These are phyloP conservation scores for Orobanche coerulescens DNA, from an alignment of 257 asterid genomes.

Conservation along the genomic window DNA sequence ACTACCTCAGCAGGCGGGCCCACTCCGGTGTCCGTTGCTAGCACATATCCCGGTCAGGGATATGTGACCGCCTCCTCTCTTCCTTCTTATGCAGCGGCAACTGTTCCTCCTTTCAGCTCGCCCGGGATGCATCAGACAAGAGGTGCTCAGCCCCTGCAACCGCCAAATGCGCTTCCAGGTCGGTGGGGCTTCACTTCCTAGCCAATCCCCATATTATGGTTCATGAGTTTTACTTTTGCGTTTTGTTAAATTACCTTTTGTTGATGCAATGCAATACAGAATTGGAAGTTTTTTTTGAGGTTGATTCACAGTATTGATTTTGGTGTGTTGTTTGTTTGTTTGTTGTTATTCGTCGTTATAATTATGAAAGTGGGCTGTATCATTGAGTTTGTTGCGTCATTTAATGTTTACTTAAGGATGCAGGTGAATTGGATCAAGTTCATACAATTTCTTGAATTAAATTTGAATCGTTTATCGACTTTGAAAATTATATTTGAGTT, in stretches of 20 bases:
- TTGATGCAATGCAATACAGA: background rate
- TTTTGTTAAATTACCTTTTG: background rate
- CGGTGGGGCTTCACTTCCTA: slow-evolving; percentile 33
- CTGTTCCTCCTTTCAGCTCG: slow-evolving; percentile 27
- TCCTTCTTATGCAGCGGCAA: slow-evolving; percentile 33
- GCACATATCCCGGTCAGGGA: slow-evolving; percentile 38
- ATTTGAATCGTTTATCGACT: too few species aligned
- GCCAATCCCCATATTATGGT: slow-evolving; percentile 36
- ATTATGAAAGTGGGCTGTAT: too few species aligned
- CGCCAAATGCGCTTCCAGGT: slow-evolving; percentile 29
- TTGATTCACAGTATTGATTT: background rate
- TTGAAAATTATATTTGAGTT: too few species aligned
- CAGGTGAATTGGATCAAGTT: too few species aligned
- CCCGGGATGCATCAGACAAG: slow-evolving; percentile 22
- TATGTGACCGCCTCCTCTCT: slow-evolving; percentile 31
- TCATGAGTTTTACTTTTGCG: slow-evolving; percentile 22
- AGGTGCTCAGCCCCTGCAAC: slow-evolving; percentile 36
- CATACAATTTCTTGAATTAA: too few species aligned
- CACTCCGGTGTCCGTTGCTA: slow-evolving; percentile 29
- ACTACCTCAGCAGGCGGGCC: slow-evolving; percentile 26
- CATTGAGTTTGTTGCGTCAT: too few species aligned
- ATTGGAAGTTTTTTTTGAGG: background rate
- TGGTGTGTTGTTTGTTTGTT: background rate
- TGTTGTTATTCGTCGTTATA: too few species aligned
- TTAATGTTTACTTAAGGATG: too few species aligned